Evolutionary conservation across 2,329 filamentous ascomycete genomes (phyloP), one percentile per base, ranked within the genome.

Genomic region (Alternaria tenuissima): DNA sequence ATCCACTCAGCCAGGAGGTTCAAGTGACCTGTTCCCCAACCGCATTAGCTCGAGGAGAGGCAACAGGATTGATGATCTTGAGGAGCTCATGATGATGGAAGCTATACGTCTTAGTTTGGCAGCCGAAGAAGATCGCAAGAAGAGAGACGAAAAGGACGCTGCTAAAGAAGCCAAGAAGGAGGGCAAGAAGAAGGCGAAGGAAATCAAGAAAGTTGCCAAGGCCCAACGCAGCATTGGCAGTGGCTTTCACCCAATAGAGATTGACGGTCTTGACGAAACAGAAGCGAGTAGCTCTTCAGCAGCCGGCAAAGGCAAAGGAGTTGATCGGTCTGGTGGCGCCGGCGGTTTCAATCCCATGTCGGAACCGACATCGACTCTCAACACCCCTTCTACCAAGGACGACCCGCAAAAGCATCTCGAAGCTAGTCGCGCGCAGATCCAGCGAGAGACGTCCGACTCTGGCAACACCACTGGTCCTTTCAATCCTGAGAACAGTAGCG

Each of bases 61-160:
- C 57, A 85, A 75, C 49, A 67, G 92, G 30, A 88, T 96, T 74
- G 92, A 96, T 22, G 94, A 98, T 68, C 85, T 98, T 0, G 95
- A 99, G 76, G 94, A 97, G 49, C 91, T 99, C 83, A 99, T 99
- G 95, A 93, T 98, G 84, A 93, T 95, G 85, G 95, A 99, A 77
- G 95, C 95, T 0, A 96, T 99, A 48, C 86, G 95, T 39, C 79
- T 97, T 30, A 97, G 93, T 48, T 83, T 99, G n/a, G 93, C 91
- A 0, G 90, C 92, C 1, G 95, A 99, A 76, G 94, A 98, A 72
- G 94, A 98, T 42, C 87, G 94, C n/a, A 91, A 93, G 68, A 90
- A 87, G 47, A 95, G 92, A 72, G 89, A 91, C 49, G 92, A 95
- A 52, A 94, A 94, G 75, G 91, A 93, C 59, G 85, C 86, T 0